Conservation (phyloP, 176 grass and related monocot genomes). For the Juncus inflexus region DNA sequence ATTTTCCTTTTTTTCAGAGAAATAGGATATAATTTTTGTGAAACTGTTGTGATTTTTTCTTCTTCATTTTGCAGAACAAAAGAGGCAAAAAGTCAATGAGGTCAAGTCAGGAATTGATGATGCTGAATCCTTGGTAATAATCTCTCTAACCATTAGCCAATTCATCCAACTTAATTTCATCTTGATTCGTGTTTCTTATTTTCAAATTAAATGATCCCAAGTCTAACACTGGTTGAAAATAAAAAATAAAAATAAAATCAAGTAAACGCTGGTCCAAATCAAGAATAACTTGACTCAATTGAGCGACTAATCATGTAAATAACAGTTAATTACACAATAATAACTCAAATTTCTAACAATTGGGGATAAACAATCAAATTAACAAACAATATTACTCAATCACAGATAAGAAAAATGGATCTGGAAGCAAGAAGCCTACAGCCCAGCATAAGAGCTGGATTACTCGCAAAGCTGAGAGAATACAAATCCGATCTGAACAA, state of each 20-base stretch:
- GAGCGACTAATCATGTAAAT: neutral
- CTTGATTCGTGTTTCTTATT: neutral
- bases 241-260: no score
- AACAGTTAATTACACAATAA: neutral
- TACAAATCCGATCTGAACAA: conserved; percentile 97
- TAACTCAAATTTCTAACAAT: neutral
- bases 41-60: neutral
- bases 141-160: neutral
- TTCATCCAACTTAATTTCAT: neutral
- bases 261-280: no score
- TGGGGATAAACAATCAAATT: neutral
- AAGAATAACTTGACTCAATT: no score
- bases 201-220: conserved; percentile 1
- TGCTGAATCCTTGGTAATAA: conserved; percentile 62
- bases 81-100: conserved; percentile 78
- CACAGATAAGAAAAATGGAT: conserved; percentile 96
- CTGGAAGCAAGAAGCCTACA: conserved; percentile 91
- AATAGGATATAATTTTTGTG: neutral
- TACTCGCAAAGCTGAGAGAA: conserved; percentile 81
- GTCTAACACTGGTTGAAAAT: neutral
- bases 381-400: conserved; percentile 7
- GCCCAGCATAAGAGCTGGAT: conserved; percentile 65
- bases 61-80: conserved; percentile 46
- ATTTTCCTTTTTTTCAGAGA: neutral
- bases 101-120: conserved; percentile 79